Conservation (phyloP, 2,329 filamentous ascomycete genomes). For the Ophiocordyceps camponoti-leonardi region DNA sequence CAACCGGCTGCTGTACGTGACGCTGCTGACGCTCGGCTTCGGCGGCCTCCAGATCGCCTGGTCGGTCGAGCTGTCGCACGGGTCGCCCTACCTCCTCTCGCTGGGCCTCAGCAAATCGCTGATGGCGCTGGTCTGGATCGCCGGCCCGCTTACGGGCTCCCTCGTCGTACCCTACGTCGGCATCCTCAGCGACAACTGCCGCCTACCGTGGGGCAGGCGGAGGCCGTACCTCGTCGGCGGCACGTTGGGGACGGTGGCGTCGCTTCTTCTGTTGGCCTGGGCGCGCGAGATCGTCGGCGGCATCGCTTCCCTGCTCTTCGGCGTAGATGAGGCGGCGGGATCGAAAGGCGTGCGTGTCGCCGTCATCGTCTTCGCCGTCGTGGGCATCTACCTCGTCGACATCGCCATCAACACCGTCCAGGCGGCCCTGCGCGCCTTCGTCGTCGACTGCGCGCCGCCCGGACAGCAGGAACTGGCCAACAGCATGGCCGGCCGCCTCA, state of each 20-base stretch:
- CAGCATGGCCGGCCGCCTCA: slow-evolving; percentile 79
- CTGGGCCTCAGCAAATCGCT: slow-evolving; percentile 69
- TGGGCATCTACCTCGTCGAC: slow-evolving; percentile 80
- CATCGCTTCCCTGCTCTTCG: slow-evolving; percentile 52
- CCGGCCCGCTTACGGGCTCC: slow-evolving; percentile 60
- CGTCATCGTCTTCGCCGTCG: slow-evolving; percentile 63
- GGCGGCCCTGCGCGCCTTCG: slow-evolving; percentile 79
- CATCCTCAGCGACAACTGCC: slow-evolving; percentile 64
- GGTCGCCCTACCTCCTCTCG: slow-evolving; percentile 68
- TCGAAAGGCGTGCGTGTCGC: slow-evolving; percentile 45
- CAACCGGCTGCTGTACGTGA: slow-evolving; percentile 61
- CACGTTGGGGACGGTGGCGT: slow-evolving; percentile 45
- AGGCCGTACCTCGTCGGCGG: slow-evolving; percentile 70
- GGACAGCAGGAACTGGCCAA: slow-evolving; percentile 92
- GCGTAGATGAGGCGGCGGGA: slow-evolving; percentile 46
- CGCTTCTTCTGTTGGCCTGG: slow-evolving; percentile 57
- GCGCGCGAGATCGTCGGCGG: slow-evolving; percentile 54
- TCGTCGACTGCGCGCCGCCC: slow-evolving; percentile 79
- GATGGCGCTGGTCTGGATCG: slow-evolving; percentile 73
- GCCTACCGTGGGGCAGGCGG: slow-evolving; percentile 56
- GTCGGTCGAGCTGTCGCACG: slow-evolving; percentile 89
- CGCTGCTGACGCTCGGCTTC: slow-evolving; percentile 72
- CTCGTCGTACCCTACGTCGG: slow-evolving; percentile 72
- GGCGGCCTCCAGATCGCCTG: slow-evolving; percentile 86
- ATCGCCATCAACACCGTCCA: slow-evolving; percentile 96